Base-by-base conservation (phyloP, 176 grass and related monocot species). In the Cenchrus americanus region DNA sequence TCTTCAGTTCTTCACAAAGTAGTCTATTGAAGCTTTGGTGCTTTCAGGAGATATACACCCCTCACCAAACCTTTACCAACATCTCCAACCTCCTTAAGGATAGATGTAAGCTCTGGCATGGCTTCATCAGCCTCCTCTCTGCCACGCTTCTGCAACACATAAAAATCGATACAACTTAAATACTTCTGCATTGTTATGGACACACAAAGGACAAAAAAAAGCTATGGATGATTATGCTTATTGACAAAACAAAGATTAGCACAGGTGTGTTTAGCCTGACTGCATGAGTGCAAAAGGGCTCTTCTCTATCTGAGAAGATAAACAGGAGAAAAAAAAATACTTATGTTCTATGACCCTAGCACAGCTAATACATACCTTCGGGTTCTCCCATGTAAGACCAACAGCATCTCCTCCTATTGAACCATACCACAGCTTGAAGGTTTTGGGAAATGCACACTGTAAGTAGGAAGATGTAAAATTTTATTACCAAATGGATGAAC, bases 351-450 rank as follows among this genome's bases (percentile, higher is more conserved):
- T 14, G 69, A 55, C 17, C 26, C 21, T 43, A 62, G 47, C 21
- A n/a, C 46, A 34, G 32, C 42, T 11, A 69, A 75, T 92, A 95
- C 96, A 75, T 92, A 95, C 96, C 93, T 92, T 98, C 5, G 87
- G 71, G 78, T 92, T 93, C 85, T 92, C 83, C 93, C 96, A 98
- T 11, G 96, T 98, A 85, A 98, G 80, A 83, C 96, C 93, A 81
- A 98, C 66, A 22, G 83, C 87, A 8, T 98, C 96, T 78, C 96
- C 96, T 81, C 96, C 96, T 71, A 98, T 41, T 50, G 85, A 92
- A 84, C 93, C 96, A 79, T 92, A 91, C 96, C 96, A 98, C 49
- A 95, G 19, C 59, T 92, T 95, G 69, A 98, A 93, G 26, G 67
- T 95, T 44, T 66, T 76, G 53, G 89, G 87, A 70, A 98, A 93